phyloP scores from a whole-genome alignment of 352 stramenopile genomes.

The Globisporangium nagaii region DNA sequence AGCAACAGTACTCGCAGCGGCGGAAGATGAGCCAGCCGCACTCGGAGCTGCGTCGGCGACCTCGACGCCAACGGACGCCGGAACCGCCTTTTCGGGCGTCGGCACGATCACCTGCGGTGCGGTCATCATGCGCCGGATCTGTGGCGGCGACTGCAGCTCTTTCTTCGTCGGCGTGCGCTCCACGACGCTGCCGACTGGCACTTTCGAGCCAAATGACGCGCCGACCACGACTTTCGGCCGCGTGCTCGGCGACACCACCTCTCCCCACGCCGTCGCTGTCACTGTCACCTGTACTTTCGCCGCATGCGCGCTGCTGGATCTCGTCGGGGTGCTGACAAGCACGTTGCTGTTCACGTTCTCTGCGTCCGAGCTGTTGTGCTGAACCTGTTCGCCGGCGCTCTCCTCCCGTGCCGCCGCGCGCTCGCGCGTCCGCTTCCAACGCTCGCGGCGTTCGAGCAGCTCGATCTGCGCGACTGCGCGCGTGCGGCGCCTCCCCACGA shows the following conservation, averaged over 20 bases:
- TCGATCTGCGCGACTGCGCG: conserved; percentile 23
- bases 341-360: conserved; percentile 2
- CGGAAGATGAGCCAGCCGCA: no score
- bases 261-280: neutral
- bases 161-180: conserved; percentile 48
- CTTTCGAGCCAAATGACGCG: conserved; percentile 21
- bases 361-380: neutral
- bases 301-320: neutral
- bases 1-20: neutral
- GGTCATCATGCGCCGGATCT: conserved; percentile 7
- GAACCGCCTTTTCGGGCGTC: conserved; percentile 22
- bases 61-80: conserved; percentile 8
- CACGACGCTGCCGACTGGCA: conserved; percentile 11
- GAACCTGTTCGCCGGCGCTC: neutral
- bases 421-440: conserved; percentile 22
- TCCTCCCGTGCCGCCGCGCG: conserved; percentile 1
- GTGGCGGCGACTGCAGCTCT: conserved; percentile 18
- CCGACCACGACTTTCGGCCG: conserved; percentile 13
- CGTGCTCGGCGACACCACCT: neutral
- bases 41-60: neutral
- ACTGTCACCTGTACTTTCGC: neutral
- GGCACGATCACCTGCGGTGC: conserved; percentile 18
- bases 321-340: neutral
- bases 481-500: conserved; percentile 21
- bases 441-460: conserved; percentile 19